Percentiles rank a stretch among this genome's conserved stretches.
phyloP scores from a whole-genome alignment of 2,329 filamentous ascomycete species.

The Fusarium austroafricanum region DNA sequence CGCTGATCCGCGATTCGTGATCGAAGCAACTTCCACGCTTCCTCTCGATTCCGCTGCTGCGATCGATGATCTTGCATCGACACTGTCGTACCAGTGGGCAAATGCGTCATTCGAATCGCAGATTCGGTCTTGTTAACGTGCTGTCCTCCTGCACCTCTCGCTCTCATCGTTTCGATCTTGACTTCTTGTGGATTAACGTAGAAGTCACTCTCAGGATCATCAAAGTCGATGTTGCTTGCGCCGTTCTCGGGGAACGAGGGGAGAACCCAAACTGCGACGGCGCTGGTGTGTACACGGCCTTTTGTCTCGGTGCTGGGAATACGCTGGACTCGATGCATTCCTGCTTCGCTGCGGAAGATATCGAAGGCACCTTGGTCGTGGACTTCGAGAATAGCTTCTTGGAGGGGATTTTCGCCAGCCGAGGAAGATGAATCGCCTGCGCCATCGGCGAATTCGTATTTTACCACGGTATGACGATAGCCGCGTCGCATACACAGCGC shows the following conservation, averaged over 20 bases:
- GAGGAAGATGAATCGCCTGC: slow-evolving; percentile 63
- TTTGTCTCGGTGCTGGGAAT: slow-evolving; percentile 92
- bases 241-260: slow-evolving; percentile 78
- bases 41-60: slow-evolving; percentile 88
- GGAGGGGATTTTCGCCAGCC: slow-evolving; percentile 75
- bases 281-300: slow-evolving; percentile 92
- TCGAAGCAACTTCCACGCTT: slow-evolving; percentile 86
- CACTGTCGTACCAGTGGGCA: slow-evolving; percentile 86
- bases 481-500: slow-evolving; percentile 77
- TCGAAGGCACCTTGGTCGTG: slow-evolving; percentile 82
- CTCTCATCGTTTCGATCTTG: slow-evolving; percentile 87
- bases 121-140: slow-evolving; percentile 99
- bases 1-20: slow-evolving; percentile 83
- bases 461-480: slow-evolving; percentile 75
- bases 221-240: slow-evolving; percentile 67
- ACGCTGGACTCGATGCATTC: slow-evolving; percentile 94
- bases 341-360: slow-evolving; percentile 84
- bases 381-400: slow-evolving; percentile 90
- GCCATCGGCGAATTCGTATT: slow-evolving; percentile 81
- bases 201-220: slow-evolving; percentile 91
- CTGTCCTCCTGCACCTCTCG: slow-evolving; percentile 91
- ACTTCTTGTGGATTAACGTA: slow-evolving; percentile 90
- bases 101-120: slow-evolving; percentile 90
- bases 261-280: slow-evolving; percentile 90
- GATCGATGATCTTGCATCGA: slow-evolving; percentile 94